These are phyloP conservation scores for Reutealis trisperma DNA, from an alignment of 345 rosid genomes.

Conservation along the genomic window DNA sequence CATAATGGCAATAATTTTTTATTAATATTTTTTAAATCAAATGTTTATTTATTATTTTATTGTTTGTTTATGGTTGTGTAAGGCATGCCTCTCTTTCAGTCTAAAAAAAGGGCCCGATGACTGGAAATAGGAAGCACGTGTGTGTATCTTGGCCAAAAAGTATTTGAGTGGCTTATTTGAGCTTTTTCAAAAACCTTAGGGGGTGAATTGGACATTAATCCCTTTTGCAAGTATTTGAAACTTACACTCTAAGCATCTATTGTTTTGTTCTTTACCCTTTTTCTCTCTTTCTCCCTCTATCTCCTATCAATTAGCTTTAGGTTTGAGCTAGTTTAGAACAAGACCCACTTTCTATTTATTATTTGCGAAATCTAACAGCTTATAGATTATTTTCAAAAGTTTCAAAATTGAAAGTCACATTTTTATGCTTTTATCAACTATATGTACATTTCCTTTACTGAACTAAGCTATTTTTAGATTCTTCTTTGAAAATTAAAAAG, in stretches of 20 bases:
- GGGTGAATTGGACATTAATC: too few relatives aligned
- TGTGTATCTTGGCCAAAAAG: too few relatives aligned
- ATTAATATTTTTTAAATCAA: too few relatives aligned
- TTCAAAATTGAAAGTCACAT: slow-evolving; percentile 24
- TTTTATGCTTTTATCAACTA: slow-evolving; percentile 28
- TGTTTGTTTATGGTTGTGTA: too few relatives aligned
- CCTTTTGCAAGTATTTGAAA: slow-evolving; percentile 38
- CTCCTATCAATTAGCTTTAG: slow-evolving; percentile 21
- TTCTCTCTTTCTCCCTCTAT: slow-evolving; percentile 17
- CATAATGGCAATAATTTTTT: too few relatives aligned
- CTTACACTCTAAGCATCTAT: slow-evolving; percentile 43
- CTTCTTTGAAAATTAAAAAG: not conserved
- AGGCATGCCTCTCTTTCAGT: too few relatives aligned
- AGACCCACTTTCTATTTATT: slow-evolving; percentile 31
- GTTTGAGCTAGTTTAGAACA: slow-evolving; percentile 37
- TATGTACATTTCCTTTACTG: slow-evolving; percentile 15
- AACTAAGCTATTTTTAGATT: slow-evolving; percentile 1
- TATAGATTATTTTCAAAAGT: not conserved
- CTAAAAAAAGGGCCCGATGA: too few relatives aligned
- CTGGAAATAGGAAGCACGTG: too few relatives aligned
- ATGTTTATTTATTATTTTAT: too few relatives aligned
- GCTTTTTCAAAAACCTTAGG: too few relatives aligned
- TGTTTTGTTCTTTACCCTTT: slow-evolving; percentile 3
- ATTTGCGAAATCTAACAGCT: slow-evolving; percentile 20
- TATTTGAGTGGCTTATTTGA: too few relatives aligned